phyloP scores from a whole-genome alignment of 257 asterid species.

The Nicotiana knightiana region DNA sequence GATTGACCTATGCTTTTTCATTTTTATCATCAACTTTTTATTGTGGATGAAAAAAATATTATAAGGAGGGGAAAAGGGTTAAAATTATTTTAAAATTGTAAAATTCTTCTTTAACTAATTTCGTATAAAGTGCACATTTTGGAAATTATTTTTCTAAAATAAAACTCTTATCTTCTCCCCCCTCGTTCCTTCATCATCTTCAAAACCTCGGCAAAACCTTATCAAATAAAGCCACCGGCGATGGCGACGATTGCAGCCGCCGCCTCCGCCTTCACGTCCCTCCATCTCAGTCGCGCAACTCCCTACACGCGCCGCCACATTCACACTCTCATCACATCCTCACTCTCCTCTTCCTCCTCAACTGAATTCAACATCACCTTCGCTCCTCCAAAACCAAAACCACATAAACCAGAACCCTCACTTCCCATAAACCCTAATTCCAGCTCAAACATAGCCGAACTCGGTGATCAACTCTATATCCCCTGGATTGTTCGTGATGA shows the following conservation, averaged over 20 bases:
- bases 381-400: conserved; percentile 51
- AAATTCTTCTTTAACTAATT: too few relatives aligned
- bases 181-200: background rate
- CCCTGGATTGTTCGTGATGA: conserved; percentile 80
- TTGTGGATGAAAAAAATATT: too few relatives aligned
- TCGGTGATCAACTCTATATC: conserved; percentile 37
- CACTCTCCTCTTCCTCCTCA: conserved; percentile 43
- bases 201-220: conserved; percentile 10
- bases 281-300: conserved; percentile 28
- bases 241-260: conserved; percentile 77
- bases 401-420: conserved; percentile 22
- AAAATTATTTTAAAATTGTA: too few relatives aligned
- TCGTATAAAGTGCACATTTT: too few relatives aligned
- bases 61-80: too few relatives aligned
- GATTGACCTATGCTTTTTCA: too few relatives aligned
- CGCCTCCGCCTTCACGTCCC: conserved; percentile 49
- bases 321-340: conserved; percentile 36
- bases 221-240: background rate
- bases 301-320: conserved; percentile 39
- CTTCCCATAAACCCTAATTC: conserved; percentile 13
- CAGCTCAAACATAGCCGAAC: conserved; percentile 23
- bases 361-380: conserved; percentile 62
- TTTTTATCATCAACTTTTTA: too few relatives aligned
- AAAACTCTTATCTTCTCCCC: background rate
- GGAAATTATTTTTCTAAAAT: too few relatives aligned